phyloP scores from a whole-genome alignment of 139 green algal species.

The Edaphochlamys debaryana region DNA sequence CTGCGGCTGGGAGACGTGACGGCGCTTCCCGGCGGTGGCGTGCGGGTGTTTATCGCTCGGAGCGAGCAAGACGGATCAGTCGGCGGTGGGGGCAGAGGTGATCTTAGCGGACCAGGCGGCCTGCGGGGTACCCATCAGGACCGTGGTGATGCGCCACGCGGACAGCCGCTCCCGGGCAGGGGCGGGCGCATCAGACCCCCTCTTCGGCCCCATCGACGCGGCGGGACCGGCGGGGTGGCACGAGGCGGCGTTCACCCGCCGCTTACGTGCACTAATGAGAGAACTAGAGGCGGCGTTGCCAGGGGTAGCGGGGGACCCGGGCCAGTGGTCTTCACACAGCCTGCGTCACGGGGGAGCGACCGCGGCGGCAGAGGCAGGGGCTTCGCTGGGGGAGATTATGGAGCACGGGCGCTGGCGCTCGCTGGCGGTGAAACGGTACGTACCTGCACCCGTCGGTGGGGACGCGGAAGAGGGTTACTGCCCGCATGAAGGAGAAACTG shows the following conservation, averaged over 20 bases:
- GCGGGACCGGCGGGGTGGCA: background rate
- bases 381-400: no score
- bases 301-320: background rate
- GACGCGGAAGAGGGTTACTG: no score
- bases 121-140: background rate
- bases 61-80: slow-evolving; percentile 8
- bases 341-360: background rate
- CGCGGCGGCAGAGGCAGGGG: background rate
- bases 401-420: no score
- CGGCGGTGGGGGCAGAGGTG: background rate
- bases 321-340: background rate
- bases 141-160: background rate
- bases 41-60: background rate
- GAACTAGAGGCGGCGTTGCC: background rate
- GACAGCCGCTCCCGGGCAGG: background rate
- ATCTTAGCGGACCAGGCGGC: background rate
- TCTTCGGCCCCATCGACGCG: background rate
- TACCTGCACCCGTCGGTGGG: no score
- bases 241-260: no score
- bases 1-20: background rate
- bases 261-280: background rate
- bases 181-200: background rate
- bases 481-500: no score
- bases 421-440: no score
- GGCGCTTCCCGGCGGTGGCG: background rate